A percentile compares a stretch with the other conserved stretches of the same genome.
Conservation (phyloP, 208 protist genomes). For the Acanthamoeba triangularis region DNA sequence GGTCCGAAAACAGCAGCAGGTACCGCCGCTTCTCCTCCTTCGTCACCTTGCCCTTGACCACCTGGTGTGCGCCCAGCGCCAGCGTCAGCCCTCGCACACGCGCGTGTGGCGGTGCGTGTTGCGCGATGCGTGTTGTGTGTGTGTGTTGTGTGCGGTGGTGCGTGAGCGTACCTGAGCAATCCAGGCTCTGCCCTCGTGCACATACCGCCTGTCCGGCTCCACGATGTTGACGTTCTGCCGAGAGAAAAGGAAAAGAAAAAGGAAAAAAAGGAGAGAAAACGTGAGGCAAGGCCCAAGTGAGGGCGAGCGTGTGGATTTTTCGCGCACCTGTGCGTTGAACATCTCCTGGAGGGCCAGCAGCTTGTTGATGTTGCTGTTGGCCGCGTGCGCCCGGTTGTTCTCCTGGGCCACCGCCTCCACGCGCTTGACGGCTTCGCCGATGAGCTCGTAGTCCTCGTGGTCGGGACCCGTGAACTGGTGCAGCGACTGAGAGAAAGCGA, state of each 20-base stretch:
- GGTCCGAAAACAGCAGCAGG: constrained; percentile 44
- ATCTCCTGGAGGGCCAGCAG: constrained; percentile 56
- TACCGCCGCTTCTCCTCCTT: constrained; percentile 10
- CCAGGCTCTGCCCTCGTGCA: constrained; percentile 24
- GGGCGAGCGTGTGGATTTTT: not conserved
- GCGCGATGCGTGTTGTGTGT: not conserved
- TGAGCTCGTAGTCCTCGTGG: constrained; percentile 63
- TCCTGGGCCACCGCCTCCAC: constrained; percentile 69
- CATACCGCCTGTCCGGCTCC: constrained; percentile 14
- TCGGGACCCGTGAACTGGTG: constrained; percentile 58
- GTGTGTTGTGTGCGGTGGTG: not conserved
- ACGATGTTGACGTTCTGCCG: constrained; percentile 22
- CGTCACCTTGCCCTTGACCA: constrained; percentile 45
- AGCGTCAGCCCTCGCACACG: not conserved
- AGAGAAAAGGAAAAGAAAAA: not conserved
- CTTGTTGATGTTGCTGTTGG: constrained; percentile 57
- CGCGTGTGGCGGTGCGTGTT: not conserved
- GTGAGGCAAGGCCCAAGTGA: not conserved
- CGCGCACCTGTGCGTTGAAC: constrained; percentile 61
- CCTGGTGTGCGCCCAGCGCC: not conserved
- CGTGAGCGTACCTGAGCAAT: constrained; percentile 4
- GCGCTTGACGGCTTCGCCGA: constrained; percentile 36
- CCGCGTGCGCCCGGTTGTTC: constrained; percentile 57
- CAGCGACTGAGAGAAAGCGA: constrained; percentile 9
- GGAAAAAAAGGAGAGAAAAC: not conserved